Evolutionary conservation across 164 flowering plant species (phyloP).

Genomic region (Stephania yunnanensis): DNA sequence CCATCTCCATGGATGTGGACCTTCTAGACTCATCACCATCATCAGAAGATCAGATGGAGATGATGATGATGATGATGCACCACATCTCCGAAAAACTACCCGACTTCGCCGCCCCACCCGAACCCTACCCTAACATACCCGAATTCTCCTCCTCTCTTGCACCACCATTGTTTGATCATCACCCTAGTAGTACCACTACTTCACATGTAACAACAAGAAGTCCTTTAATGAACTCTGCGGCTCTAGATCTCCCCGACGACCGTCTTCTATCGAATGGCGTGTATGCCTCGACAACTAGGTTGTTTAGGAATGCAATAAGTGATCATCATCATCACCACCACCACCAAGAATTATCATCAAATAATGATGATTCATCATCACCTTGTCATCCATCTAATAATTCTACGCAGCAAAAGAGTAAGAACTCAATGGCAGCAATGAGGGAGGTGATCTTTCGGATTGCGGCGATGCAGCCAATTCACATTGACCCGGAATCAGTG

Average conservation of each 20-base stretch:
- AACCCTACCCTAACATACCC: conserved; percentile 7
- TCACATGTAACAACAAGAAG: conserved; percentile 9
- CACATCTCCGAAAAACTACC: conserved; percentile 47
- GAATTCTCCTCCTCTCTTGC: conserved; percentile 7
- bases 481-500: conserved; percentile 58
- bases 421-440: conserved; percentile 37
- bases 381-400: neutral
- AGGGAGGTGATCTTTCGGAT: conserved; percentile 58
- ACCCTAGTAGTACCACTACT: conserved; percentile 7
- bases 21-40: conserved; percentile 15
- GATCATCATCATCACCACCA: neutral
- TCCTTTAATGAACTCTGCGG: conserved; percentile 14
- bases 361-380: conserved; percentile 1
- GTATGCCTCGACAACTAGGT: neutral
- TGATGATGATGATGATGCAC: conserved; percentile 55
- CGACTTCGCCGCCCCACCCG: conserved; percentile 30
- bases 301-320: neutral
- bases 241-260: neutral
- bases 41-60: conserved; percentile 46
- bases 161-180: conserved; percentile 13
- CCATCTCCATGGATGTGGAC: conserved; percentile 21
- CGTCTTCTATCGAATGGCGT: neutral
- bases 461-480: conserved; percentile 61
- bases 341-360: neutral
- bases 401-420: conserved; percentile 5